Conservation (phyloP, 106 monocot species). For the Platanthera zijinensis region DNA sequence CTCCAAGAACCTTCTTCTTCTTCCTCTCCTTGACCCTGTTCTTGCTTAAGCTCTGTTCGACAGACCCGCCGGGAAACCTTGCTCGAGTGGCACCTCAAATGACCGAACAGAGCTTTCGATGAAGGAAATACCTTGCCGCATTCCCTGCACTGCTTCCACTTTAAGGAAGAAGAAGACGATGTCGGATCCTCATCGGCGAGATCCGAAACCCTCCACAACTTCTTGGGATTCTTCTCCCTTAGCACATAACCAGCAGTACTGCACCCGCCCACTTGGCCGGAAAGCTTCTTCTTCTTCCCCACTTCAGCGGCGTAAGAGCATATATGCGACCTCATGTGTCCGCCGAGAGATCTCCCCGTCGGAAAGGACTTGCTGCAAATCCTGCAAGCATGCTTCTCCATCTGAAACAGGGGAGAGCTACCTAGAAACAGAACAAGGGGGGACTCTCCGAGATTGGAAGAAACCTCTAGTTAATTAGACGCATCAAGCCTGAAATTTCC, state of each 20-base stretch:
- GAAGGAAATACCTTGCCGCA: conserved; percentile 27
- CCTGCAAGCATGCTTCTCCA: conserved; percentile 30
- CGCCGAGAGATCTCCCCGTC: conserved; percentile 41
- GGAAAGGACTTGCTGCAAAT: conserved; percentile 36
- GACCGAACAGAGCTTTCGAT: conserved; percentile 30
- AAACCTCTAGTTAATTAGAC: background rate
- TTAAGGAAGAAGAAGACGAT: background rate
- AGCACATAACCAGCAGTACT: conserved; percentile 17
- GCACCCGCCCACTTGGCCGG: background rate
- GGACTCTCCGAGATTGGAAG: background rate
- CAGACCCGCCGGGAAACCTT: background rate
- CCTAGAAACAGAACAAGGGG: background rate
- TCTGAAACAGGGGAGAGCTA: conserved; percentile 5
- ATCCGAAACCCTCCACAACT: conserved; percentile 17
- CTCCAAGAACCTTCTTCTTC: conserved; percentile 15
- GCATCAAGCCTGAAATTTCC: background rate
- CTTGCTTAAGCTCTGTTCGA: background rate
- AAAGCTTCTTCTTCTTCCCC: background rate
- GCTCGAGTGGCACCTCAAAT: conserved; percentile 36
- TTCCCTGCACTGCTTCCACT: conserved; percentile 12
- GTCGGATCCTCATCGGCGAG: background rate
- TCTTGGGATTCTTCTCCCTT: conserved; percentile 46
- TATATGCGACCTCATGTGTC: conserved; percentile 60
- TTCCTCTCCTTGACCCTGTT: background rate
- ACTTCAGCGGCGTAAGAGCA: background rate